These are phyloP conservation scores for Cladorrhinum sp. DNA, from an alignment of 2,329 filamentous ascomycete species.

Conservation along the genomic window DNA sequence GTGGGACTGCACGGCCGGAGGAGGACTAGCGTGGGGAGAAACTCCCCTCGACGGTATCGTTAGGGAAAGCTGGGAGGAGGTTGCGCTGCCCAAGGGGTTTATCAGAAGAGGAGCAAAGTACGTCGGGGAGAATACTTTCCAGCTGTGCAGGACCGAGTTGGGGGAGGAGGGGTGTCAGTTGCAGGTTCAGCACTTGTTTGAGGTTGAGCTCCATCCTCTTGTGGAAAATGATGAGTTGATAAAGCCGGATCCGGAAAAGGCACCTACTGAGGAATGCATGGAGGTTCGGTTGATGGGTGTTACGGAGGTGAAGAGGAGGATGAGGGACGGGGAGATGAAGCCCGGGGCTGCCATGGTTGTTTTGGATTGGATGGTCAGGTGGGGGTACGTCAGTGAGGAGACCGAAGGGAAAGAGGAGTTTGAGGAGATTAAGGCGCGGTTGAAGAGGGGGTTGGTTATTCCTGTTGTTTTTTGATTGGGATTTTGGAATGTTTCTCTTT, in stretches of 20 bases:
- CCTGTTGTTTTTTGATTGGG: background rate
- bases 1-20: background rate
- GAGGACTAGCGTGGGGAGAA: background rate
- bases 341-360: background rate
- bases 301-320: background rate
- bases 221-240: background rate
- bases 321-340: constrained; percentile 4
- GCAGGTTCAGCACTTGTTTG: constrained; percentile 3
- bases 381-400: background rate
- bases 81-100: background rate
- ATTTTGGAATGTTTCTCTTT: too few species aligned
- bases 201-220: background rate
- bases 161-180: constrained; percentile 5
- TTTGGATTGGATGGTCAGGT: background rate
- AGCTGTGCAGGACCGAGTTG: background rate
- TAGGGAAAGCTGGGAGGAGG: background rate
- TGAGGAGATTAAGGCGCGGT: background rate
- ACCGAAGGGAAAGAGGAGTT: background rate
- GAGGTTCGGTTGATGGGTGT: background rate
- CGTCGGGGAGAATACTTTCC: background rate
- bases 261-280: background rate
- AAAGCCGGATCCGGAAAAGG: background rate
- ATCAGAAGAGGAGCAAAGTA: background rate
- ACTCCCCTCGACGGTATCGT: background rate
- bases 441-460: background rate